phyloP scores from a whole-genome alignment of 78 protist genomes.

The Dictyostelium brefeldianum region DNA sequence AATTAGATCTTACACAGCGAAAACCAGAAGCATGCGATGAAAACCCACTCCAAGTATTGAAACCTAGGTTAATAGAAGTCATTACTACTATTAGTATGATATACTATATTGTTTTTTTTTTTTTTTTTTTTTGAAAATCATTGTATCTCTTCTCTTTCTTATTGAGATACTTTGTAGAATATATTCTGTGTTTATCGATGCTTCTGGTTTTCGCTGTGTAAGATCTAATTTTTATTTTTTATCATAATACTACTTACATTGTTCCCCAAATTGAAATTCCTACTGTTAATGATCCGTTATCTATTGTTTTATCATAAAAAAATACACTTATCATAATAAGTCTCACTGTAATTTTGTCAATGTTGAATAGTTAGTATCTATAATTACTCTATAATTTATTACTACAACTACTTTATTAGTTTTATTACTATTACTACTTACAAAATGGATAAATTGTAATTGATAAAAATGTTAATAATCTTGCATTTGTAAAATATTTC shows the following conservation, averaged over 20 bases:
- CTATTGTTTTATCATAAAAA: neutral
- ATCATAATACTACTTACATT: neutral
- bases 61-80: too few species aligned
- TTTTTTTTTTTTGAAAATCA: too few species aligned
- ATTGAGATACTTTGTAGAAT: too few species aligned
- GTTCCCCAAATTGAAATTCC: conserved; percentile 6
- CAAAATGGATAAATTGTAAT: neutral
- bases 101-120: too few species aligned
- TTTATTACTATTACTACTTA: neutral
- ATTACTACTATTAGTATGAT: too few species aligned
- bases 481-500: neutral
- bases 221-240: neutral
- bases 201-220: too few species aligned
- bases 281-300: conserved; percentile 1
- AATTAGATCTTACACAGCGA: too few species aligned
- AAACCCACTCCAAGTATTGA: neutral
- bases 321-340: neutral
- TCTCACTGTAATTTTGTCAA: neutral
- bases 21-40: neutral
- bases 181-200: too few species aligned
- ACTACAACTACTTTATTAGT: too few species aligned
- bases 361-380: too few species aligned
- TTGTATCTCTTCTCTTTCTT: too few species aligned
- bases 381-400: too few species aligned
- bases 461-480: neutral